Conservation (phyloP, 257 asterid genomes). For the Echium plantagineum region DNA sequence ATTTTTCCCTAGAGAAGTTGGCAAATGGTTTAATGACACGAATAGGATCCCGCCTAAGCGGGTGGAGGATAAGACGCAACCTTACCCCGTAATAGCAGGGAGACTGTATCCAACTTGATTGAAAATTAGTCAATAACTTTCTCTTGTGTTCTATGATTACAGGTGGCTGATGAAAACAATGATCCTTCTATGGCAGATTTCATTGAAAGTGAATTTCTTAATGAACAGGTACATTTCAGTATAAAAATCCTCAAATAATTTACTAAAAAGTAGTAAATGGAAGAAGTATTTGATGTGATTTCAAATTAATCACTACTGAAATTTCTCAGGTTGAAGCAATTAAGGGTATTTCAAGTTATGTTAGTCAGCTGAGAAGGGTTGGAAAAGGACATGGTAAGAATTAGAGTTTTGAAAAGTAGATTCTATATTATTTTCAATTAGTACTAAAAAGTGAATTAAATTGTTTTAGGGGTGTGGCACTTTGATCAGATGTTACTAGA, state of each 20-base stretch:
- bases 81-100: too few relatives aligned
- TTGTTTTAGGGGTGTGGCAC: background rate
- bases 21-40: background rate
- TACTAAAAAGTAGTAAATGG: too few relatives aligned
- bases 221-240: conserved; percentile 43
- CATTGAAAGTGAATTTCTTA: conserved; percentile 55
- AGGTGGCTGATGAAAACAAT: conserved; percentile 55
- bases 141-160: conserved; percentile 4
- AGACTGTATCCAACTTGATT: background rate
- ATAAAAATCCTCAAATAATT: too few relatives aligned
- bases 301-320: too few relatives aligned
- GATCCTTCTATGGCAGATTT: conserved; percentile 61
- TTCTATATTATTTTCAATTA: too few relatives aligned
- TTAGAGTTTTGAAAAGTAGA: too few relatives aligned
- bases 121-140: background rate
- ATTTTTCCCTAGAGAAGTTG: conserved; percentile 1
- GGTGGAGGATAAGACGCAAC: too few relatives aligned
- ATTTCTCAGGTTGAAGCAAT: background rate
- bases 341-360: background rate
- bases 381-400: background rate
- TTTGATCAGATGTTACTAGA: background rate
- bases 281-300: too few relatives aligned
- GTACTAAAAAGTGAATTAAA: background rate
- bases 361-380: background rate
- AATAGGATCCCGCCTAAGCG: too few relatives aligned